Evolutionary conservation across 2,329 filamentous ascomycete genomes (phyloP), one percentile per base, ranked within the genome.

Genomic region (Metarhizium rileyi): DNA sequence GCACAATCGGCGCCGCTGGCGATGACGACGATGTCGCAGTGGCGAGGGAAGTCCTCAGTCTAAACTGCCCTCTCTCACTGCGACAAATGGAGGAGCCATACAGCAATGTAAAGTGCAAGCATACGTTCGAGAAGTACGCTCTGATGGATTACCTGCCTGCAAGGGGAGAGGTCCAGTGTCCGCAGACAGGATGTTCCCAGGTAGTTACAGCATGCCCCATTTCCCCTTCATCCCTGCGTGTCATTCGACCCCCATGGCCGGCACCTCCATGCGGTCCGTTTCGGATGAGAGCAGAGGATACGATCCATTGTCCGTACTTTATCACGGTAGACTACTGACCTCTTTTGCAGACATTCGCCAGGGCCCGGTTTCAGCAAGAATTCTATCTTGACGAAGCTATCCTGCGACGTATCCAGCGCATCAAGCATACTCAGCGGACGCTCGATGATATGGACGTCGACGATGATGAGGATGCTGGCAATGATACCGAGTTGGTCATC

Each of bases 11-110:
- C 8, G 35, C 28, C 44, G 73, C 75, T 1, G 80, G 78, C 5
- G 74, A 75, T 16, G 83, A 85, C 49, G 83, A 86, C 20, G 86
- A 90, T 40, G 71, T 90, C 23, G 76, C 83, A 1, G 76, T 90
- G 27, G 75, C 78, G 26, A 73, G 78, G 45, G 80, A 82, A 53
- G 77, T 75, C 4, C 73, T 82, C 47, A 84, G 79, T 62, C 77
- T 84, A 28, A 83, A 79, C 57, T 90, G 86, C 59, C 84, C 85
- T 0, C 63, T 90, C 20, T 85, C 84, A 0, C 69, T 89, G 55
- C 70, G 71, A 47, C 70, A 76, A 42, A 82, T 88, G 69, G 68
- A 71, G 40, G 75, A 87, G 47, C 86, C 86, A 0, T 81, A 79
- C 59, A 86, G 78, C 49, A 86, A 79, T 57, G 68, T 62, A 14